Percentiles rank a stretch among this genome's conserved stretches.
Conservation (phyloP, 179 eudicot species). For the Silene vulgaris region DNA sequence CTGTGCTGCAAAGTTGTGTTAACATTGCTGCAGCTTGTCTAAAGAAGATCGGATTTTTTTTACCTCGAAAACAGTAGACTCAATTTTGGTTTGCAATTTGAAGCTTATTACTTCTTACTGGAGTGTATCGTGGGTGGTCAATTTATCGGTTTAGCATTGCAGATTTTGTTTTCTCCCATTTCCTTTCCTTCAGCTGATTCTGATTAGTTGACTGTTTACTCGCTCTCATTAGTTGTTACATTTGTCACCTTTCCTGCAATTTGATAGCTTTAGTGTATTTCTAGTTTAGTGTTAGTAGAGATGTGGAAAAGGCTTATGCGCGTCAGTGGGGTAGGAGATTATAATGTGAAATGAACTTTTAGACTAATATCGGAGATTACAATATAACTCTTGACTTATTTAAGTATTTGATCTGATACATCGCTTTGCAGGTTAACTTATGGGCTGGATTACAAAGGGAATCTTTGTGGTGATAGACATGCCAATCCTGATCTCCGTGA, state of each 20-base stretch:
- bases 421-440: slow-evolving; percentile 56
- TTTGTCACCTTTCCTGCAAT: neutral
- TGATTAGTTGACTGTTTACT: neutral
- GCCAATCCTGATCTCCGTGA: slow-evolving; percentile 62
- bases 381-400: neutral
- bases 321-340: neutral
- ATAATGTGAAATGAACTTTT: neutral
- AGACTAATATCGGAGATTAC: neutral
- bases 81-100: too few relatives aligned
- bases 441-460: slow-evolving; percentile 93
- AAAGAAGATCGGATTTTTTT: too few relatives aligned
- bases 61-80: too few relatives aligned
- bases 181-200: neutral
- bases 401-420: slow-evolving; percentile 5
- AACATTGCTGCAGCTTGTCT: neutral
- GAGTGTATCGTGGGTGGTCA: neutral
- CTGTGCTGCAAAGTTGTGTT: neutral
- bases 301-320: neutral
- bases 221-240: neutral
- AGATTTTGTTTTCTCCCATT: neutral
- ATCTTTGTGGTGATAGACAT: slow-evolving; percentile 84
- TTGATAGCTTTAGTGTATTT: neutral
- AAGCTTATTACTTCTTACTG: neutral
- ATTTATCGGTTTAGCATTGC: neutral
- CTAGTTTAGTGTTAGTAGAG: neutral